A percentile compares a stretch with the other conserved stretches of the same genome.
phyloP scores from a whole-genome alignment of 768 basidiomycete species.

The Rhodotorula babjevae region DNA sequence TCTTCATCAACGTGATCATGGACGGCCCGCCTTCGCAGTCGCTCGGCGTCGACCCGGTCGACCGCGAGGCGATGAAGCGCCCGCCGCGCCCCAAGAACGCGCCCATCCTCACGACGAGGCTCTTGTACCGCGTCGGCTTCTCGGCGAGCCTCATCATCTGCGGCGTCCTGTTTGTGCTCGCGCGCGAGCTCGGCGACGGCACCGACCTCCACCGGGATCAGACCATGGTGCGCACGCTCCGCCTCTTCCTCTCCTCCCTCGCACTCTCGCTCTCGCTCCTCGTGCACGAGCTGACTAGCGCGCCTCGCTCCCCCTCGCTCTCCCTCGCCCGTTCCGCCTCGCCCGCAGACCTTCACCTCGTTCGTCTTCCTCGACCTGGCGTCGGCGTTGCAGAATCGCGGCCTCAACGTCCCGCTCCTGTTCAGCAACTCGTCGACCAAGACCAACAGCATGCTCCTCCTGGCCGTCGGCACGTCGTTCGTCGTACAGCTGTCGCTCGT shows the following conservation, averaged over 20 bases:
- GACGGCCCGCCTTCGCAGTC: slow-evolving; percentile 59
- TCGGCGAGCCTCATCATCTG: slow-evolving; percentile 85
- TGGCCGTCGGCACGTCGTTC: slow-evolving; percentile 81
- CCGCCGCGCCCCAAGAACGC: slow-evolving; percentile 91
- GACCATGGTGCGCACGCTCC: slow-evolving; percentile 70
- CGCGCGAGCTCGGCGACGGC: slow-evolving; percentile 75
- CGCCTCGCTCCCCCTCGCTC: slow-evolving; percentile 8
- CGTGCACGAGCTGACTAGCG: not conserved
- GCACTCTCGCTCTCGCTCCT: not conserved
- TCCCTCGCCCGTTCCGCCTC: too few species aligned
- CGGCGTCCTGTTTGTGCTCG: slow-evolving; percentile 82
- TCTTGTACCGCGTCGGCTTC: slow-evolving; percentile 79
- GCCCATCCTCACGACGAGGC: slow-evolving; percentile 69
- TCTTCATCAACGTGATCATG: slow-evolving; percentile 99
- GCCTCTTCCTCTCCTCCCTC: too few species aligned
- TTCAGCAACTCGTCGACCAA: slow-evolving; percentile 2
- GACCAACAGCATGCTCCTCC: slow-evolving; percentile 85
- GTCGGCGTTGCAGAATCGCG: slow-evolving; percentile 89
- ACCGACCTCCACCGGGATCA: slow-evolving; percentile 80
- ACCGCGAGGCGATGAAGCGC: slow-evolving; percentile 82
- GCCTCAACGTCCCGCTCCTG: slow-evolving; percentile 72
- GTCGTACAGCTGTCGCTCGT: slow-evolving; percentile 76
- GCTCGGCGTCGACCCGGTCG: slow-evolving; percentile 92
- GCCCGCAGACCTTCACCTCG: slow-evolving; percentile 80
- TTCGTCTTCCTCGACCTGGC: slow-evolving; percentile 97